Conservation (phyloP, 2,329 filamentous ascomycete species). For the Coniochaeta sp. region DNA sequence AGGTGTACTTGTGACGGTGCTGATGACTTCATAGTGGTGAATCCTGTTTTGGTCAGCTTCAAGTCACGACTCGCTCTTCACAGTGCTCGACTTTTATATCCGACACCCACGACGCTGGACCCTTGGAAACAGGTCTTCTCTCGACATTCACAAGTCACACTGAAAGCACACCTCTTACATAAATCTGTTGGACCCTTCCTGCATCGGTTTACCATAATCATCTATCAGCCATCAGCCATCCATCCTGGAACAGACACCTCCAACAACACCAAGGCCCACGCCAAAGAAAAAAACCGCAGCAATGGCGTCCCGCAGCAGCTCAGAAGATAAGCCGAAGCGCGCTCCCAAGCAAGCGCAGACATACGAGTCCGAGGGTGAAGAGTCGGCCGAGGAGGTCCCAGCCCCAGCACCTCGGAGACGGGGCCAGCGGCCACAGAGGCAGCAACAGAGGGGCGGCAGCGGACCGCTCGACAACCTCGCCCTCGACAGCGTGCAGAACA, state of each 20-base stretch:
- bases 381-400: constrained; percentile 19
- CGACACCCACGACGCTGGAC: constrained; percentile 6
- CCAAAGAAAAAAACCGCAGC: constrained; percentile 1
- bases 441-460: constrained; percentile 16
- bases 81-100: constrained; percentile 12
- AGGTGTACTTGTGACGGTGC: constrained; percentile 1
- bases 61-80: background rate
- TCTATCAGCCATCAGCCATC: background rate
- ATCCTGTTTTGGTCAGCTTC: constrained; percentile 11
- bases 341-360: constrained; percentile 15
- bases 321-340: constrained; percentile 22
- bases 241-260: background rate
- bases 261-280: background rate
- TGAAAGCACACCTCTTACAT: background rate
- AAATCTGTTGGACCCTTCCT: constrained; percentile 2
- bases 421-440: constrained; percentile 16
- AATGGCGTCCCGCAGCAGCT: constrained; percentile 20
- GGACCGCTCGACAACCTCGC: constrained; percentile 29
- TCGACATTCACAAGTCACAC: background rate
- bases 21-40: constrained; percentile 20
- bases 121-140: constrained; percentile 5
- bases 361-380: constrained; percentile 28
- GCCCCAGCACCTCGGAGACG: constrained; percentile 16
- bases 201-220: background rate
- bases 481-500: constrained; percentile 26